Conservation (phyloP, 345 rosid genomes). For the Linum tenue region DNA sequence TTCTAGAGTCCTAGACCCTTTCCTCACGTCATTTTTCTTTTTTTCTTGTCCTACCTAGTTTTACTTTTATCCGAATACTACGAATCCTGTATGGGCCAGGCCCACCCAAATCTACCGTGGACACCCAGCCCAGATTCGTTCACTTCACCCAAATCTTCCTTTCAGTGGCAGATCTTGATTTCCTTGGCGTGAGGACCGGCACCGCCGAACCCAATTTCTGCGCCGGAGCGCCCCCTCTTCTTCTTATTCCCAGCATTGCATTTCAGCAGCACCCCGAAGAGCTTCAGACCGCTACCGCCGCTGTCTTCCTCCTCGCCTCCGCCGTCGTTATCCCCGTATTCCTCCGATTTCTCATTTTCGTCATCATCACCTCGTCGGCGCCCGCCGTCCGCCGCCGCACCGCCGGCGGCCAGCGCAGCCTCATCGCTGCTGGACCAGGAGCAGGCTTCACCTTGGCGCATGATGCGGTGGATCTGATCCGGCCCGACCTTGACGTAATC, state of each 20-base stretch:
- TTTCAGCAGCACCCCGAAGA: constrained; percentile 79
- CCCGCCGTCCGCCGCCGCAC: constrained; percentile 11
- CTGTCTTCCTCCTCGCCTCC: constrained; percentile 8
- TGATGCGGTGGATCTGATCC: constrained; percentile 56
- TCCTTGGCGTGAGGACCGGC: constrained; percentile 44
- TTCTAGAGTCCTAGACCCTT: not conserved
- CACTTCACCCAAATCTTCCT: not conserved
- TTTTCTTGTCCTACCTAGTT: not conserved
- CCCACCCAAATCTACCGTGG: not conserved
- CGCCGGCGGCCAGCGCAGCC: constrained; percentile 10
- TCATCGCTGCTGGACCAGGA: constrained; percentile 6
- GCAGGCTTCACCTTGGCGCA: constrained; percentile 27
- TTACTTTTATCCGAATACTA: not conserved
- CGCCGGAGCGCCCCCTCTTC: constrained; percentile 49
- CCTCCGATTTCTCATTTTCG: constrained; percentile 2
- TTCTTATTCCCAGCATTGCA: constrained; percentile 23
- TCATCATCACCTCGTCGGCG: not conserved
- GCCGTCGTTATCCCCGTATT: constrained; percentile 3
- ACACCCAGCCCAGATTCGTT: not conserved
- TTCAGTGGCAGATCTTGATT: constrained; percentile 64
- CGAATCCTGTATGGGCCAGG: not conserved
- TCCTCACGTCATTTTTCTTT: not conserved
- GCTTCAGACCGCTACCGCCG: constrained; percentile 44
- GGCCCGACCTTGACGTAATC: constrained; percentile 56
- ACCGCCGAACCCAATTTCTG: constrained; percentile 26